Conservation (phyloP, 2,329 filamentous ascomycete species). For the Exophiala calicioides region DNA sequence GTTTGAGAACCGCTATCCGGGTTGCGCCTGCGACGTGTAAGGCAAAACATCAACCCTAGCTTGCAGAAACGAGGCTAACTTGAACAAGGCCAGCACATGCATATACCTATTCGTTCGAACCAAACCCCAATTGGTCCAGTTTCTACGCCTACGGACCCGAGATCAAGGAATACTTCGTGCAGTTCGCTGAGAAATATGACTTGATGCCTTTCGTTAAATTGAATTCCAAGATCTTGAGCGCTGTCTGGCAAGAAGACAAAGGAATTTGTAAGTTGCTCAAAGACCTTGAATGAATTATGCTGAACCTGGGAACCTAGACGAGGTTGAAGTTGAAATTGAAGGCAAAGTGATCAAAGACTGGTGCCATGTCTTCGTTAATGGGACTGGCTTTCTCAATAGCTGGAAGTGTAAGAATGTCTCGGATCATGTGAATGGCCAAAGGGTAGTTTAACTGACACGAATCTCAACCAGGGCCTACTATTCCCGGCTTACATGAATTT, state of each 20-base stretch:
- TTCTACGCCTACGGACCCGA: conserved; percentile 32
- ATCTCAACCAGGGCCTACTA: conserved; percentile 39
- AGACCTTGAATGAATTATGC: not conserved
- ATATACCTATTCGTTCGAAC: conserved; percentile 24
- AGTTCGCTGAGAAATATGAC: conserved; percentile 29
- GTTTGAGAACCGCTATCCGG: conserved; percentile 16
- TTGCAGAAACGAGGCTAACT: not conserved
- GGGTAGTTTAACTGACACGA: not conserved
- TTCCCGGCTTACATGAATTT: conserved; percentile 50
- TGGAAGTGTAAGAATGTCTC: conserved; percentile 38
- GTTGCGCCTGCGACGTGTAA: conserved; percentile 38
- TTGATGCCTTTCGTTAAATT: conserved; percentile 5
- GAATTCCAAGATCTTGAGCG: conserved; percentile 7
- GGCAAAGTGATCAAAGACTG: conserved; percentile 26
- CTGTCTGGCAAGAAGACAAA: conserved; percentile 9
- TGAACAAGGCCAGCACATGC: conserved; percentile 23
- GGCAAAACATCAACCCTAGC: not conserved
- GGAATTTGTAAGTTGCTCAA: conserved; percentile 7
- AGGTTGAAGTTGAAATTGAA: conserved; percentile 4
- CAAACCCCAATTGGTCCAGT: conserved; percentile 29
- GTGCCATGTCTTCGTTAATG: conserved; percentile 39
- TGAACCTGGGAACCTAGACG: no score
- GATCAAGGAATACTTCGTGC: conserved; percentile 34
- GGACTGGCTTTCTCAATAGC: conserved; percentile 42
- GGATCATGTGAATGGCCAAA: not conserved